These are phyloP conservation scores for Xylariaceae sp. DNA, from an alignment of 2,329 filamentous ascomycete genomes.

Conservation along the genomic window DNA sequence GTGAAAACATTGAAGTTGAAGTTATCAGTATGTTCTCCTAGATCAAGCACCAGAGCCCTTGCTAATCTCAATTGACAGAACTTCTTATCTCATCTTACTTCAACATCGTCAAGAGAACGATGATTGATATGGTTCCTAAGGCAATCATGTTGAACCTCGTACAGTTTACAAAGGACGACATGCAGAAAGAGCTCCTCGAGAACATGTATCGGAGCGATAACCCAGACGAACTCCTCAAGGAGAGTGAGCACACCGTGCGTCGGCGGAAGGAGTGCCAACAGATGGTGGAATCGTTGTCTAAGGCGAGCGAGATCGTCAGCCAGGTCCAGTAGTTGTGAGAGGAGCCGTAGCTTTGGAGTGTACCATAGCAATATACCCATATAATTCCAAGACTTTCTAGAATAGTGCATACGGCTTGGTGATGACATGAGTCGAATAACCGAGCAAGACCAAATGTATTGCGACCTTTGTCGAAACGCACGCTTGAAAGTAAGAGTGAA, in stretches of 20 bases:
- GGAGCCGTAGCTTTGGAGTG: too few species aligned
- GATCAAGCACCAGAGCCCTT: neutral
- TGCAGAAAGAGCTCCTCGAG: constrained; percentile 94
- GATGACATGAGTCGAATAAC: too few species aligned
- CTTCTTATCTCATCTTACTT: constrained; percentile 95
- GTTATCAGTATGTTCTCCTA: constrained; percentile 75
- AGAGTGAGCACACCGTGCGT: constrained; percentile 94
- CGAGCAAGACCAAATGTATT: too few species aligned
- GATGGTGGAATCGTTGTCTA: constrained; percentile 91
- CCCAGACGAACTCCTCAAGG: constrained; percentile 91
- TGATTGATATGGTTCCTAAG: constrained; percentile 99
- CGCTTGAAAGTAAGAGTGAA: too few species aligned
- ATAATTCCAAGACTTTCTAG: too few species aligned
- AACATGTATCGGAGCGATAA: constrained; percentile 94
- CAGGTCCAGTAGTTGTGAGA: constrained; percentile 52
- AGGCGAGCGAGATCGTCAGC: constrained; percentile 94
- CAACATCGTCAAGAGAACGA: constrained; percentile 95
- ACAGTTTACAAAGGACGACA: constrained; percentile 94
- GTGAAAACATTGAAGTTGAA: constrained; percentile 93
- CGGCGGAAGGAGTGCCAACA: constrained; percentile 97
- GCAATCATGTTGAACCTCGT: constrained; percentile 98
- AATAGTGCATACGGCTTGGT: too few species aligned
- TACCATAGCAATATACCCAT: too few species aligned
- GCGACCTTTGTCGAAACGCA: too few species aligned
- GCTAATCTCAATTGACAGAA: constrained; percentile 49